Evolutionary conservation across 2,329 filamentous ascomycete species (phyloP), one percentile per base, ranked within the genome.

Genomic region (Penicillium sp.): DNA sequence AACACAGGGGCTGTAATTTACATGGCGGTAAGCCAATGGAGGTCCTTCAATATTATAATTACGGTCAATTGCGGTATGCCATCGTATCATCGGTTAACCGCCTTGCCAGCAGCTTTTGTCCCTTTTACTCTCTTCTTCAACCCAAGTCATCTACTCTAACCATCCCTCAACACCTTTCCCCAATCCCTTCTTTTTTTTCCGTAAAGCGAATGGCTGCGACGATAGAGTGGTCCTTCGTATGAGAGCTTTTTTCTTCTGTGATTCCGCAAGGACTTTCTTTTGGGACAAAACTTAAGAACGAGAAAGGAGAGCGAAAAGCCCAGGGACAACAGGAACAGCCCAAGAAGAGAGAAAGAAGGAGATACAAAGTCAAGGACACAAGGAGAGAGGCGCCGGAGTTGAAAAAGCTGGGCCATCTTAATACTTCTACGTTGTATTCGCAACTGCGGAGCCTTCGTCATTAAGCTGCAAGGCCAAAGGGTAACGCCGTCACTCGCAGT

Each of bases 191-290:
- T 52, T 65, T 58, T 61, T 64, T 68, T 65, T 65, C 67, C 69
- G 74, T 76, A 76, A 77, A 75, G 69, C 70, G 69, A 73, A 72
- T 71, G 65, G 72, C 66, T 69, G 73, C 73, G 41, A 46, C 21
- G 17, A 67, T 69, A 65, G 62, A 68, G 67, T 67, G 72, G 69
- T 64, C 72, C 69, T 68, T 71, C 67, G 71, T 73, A 72, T 73
- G 69, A 73, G 67, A 68, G 61, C 66, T 59, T 53, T 53, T 61
- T 68, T 59, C 57, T 69, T 66, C 64, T 63, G 61, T 70, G 61
- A 59, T 64, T 43, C 31, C 40, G 58, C 66, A 70, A 72, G 66
- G 23, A 52, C 54, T 42, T 37, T 56, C 58, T 55, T 51, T 42
- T 54, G 47, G 61, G 49, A 56, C 58, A 61, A 46, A 62, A 58